Evolutionary conservation across 805 yeast species (phyloP), one percentile per base, ranked within the genome.

Genomic region (Kazachstania kunashirensis): DNA sequence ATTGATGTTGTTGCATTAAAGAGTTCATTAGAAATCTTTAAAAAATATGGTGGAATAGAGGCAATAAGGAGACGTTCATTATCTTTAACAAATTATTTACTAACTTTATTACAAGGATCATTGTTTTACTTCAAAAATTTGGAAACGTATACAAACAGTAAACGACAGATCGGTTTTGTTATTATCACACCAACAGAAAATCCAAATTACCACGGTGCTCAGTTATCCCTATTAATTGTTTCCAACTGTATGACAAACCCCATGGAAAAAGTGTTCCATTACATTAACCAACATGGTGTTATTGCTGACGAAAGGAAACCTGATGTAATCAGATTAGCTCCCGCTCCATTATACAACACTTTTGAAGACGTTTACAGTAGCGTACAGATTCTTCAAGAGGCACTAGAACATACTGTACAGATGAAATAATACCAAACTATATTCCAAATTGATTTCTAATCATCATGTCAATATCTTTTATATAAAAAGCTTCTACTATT

Each of bases 271-370:
- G 75, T 84, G 2, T 69, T 71, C 40, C 46, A 52, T 2, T 62
- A 65, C 41, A 53, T 88, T 43, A 63, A 63, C 24, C 50, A 65
- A 9, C 45, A 57, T 5, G 96, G 85, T 3, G 74, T 84, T 2
- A 72, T 88, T 17, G 81, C 84, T 39, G 97, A 88, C 55, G 95
- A 88, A 53, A 70, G 97, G 53, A 69, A 84, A 52, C 96, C 96
- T 1, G 77, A 77, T 53, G 96, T 86, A n/a, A 75, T 89, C 27
- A 66, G 96, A 40, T 53, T 88, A n/a, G 89, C 95, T 0, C 96
- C 97, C 6, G 66, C 73, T 3, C 92, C 95, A 0, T 65, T 85
- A 32, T 88, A 88, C 63, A 88, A 85, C 50, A 74, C 82, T 1
- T 82, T 82, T 47, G 60, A 53, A 29, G 94, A 88, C 42, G 75